Evolutionary conservation across 129 eudicot genomes (phyloP).

Genomic region (Erigeron canadensis): DNA sequence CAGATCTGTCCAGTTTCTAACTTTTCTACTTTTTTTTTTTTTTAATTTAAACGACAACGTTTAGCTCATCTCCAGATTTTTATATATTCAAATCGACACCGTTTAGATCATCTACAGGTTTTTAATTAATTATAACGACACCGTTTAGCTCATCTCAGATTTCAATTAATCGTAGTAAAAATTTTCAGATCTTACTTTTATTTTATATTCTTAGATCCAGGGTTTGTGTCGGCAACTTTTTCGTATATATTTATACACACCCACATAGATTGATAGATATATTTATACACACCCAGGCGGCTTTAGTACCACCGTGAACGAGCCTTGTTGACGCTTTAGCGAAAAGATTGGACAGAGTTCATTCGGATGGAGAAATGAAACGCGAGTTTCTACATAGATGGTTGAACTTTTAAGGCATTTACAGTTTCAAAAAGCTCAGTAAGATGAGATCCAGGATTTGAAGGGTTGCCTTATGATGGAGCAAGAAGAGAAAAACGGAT

Average conservation of each 20-base stretch:
- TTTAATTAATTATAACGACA: neutral
- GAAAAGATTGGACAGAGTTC: slow-evolving; percentile 47
- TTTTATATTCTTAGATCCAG: slow-evolving; percentile 25
- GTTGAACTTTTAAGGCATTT: neutral
- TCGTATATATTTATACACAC: neutral
- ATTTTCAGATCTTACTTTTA: neutral
- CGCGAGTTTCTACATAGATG: slow-evolving; percentile 29
- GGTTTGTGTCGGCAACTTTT: slow-evolving; percentile 14
- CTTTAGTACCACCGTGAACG: slow-evolving; percentile 36
- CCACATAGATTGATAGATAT: too few species aligned
- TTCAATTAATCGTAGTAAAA: neutral
- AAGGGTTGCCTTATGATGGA: slow-evolving; percentile 64
- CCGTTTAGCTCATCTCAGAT: neutral
- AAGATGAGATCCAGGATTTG: slow-evolving; percentile 59
- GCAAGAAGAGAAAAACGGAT: slow-evolving; percentile 65
- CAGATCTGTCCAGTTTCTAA: slow-evolving; percentile 37
- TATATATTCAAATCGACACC: too few species aligned
- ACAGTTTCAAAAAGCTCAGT: neutral
- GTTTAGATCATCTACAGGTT: neutral
- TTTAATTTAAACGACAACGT: slow-evolving; percentile 5
- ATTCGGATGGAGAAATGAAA: slow-evolving; percentile 44
- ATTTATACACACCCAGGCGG: slow-evolving; percentile 67
- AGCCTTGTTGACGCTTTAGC: slow-evolving; percentile 53
- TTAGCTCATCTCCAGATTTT: too few species aligned
- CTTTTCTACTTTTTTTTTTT: neutral